Conservation (phyloP, 306 rosid genomes). For the Vigna hirtella region DNA sequence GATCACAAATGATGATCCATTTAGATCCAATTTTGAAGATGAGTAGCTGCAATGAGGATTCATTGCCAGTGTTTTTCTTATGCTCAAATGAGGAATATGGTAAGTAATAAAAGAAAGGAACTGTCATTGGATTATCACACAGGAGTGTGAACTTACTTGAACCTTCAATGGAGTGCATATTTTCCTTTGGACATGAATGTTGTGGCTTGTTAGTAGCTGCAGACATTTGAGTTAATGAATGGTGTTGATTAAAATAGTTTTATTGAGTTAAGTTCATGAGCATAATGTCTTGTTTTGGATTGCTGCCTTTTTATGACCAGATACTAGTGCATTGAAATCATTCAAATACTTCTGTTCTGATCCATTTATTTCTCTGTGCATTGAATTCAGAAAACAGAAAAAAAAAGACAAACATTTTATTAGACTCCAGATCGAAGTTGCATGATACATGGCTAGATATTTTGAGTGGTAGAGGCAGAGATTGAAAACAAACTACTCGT, state of each 20-base stretch:
- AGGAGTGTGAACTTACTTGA: slow-evolving; percentile 8
- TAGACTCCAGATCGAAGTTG: not conserved
- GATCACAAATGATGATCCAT: slow-evolving; percentile 17
- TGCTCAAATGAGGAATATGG: not conserved
- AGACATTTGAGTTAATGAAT: not conserved
- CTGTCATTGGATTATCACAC: not conserved
- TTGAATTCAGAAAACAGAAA: not conserved
- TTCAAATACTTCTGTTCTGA: not conserved
- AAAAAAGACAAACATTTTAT: slow-evolving; percentile 1
- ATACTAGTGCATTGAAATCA: slow-evolving; percentile 2
- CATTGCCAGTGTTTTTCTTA: slow-evolving; percentile 11
- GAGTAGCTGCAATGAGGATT: not conserved
- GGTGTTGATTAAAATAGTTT: not conserved
- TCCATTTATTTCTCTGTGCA: not conserved
- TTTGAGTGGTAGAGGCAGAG: not conserved
- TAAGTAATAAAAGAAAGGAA: not conserved
- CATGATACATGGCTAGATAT: slow-evolving; percentile 5
- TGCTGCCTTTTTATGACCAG: slow-evolving; percentile 1
- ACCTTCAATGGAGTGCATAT: slow-evolving; percentile 3
- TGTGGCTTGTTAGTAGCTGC: not conserved
- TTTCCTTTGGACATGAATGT: slow-evolving; percentile 24
- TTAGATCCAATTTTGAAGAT: slow-evolving; percentile 37
- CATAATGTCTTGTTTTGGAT: not conserved
- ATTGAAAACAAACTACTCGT: slow-evolving; percentile 20
- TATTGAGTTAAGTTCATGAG: slow-evolving; percentile 26